Conservation (phyloP, 108 stramenopile genomes). For the Ochromonas danica region DNA sequence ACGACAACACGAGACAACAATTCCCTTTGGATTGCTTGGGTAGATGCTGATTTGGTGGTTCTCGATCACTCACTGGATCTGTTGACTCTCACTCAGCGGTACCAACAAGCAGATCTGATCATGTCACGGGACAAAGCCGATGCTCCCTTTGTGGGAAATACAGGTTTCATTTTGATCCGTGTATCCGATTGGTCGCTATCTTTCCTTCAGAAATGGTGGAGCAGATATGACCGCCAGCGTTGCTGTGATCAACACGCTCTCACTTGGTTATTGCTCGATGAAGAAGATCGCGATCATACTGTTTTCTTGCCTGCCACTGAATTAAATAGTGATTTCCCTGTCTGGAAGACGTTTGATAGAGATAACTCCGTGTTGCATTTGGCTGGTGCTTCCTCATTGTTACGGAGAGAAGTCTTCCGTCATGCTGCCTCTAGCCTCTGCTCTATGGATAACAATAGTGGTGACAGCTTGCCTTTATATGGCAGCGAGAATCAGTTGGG, state of each 20-base stretch:
- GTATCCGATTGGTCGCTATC: conserved; percentile 7
- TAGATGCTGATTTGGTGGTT: conserved; percentile 34
- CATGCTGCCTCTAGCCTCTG: neutral
- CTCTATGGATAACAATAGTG: neutral
- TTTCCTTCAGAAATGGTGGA: conserved; percentile 7
- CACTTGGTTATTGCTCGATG: neutral
- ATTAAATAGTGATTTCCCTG: conserved; percentile 21
- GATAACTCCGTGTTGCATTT: neutral
- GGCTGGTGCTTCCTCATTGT: neutral
- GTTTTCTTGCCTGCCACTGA: neutral
- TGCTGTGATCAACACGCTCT: conserved; percentile 10
- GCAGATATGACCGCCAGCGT: neutral
- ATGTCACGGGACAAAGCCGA: conserved; percentile 2
- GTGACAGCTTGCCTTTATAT: neutral
- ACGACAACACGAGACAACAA: no score
- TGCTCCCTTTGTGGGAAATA: conserved; percentile 22
- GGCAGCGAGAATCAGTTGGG: neutral
- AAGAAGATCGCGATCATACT: neutral
- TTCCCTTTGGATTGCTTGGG: neutral
- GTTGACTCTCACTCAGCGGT: neutral
- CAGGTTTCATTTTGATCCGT: neutral
- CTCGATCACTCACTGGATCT: neutral
- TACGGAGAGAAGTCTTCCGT: neutral
- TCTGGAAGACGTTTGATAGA: neutral
- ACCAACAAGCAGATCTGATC: conserved; percentile 9